Percentiles rank a stretch among this genome's conserved stretches.
phyloP scores from a whole-genome alignment of 23 red algal genomes.

The Pyropia yezoensis region DNA sequence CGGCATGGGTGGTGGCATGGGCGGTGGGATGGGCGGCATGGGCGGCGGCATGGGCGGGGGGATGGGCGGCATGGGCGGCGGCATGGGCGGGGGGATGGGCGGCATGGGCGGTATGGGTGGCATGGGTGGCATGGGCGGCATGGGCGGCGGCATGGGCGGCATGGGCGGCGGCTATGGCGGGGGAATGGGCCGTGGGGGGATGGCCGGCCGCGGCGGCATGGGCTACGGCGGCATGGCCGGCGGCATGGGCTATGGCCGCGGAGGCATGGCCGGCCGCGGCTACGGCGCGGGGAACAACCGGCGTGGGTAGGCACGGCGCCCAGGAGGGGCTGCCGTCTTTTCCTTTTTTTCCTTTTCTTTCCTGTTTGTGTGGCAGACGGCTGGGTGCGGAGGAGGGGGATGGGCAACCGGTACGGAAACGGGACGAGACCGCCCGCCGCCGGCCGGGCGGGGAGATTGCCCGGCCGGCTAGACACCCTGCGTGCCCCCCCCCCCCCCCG shows the following conservation, averaged over 20 bases:
- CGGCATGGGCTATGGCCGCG: not conserved
- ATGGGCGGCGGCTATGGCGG: constrained; percentile 29
- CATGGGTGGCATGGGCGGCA: constrained; percentile 77
- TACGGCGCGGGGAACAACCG: no score
- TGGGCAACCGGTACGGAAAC: no score
- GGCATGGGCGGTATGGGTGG: constrained; percentile 49
- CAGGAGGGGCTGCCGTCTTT: no score
- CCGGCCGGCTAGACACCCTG: no score
- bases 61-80: constrained; percentile 29
- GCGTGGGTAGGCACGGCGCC: no score
- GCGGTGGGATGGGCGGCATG: constrained; percentile 39
- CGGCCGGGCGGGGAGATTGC: no score
- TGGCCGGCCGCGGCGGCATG: constrained; percentile 20
- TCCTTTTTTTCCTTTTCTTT: no score
- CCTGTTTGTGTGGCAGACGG: no score
- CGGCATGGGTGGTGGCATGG: constrained; percentile 1
- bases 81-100: not conserved
- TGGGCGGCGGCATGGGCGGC: constrained; percentile 60
- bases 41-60: constrained; percentile 31
- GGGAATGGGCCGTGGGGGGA: constrained; percentile 28
- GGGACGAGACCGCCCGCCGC: no score
- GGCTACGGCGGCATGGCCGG: constrained; percentile 26
- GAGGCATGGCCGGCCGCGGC: no score
- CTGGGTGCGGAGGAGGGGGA: no score
- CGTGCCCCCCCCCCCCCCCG: no score